Percentiles rank a stretch among this genome's conserved stretches.
phyloP scores from a whole-genome alignment of 768 basidiomycete species.

The Astraeus odoratus region DNA sequence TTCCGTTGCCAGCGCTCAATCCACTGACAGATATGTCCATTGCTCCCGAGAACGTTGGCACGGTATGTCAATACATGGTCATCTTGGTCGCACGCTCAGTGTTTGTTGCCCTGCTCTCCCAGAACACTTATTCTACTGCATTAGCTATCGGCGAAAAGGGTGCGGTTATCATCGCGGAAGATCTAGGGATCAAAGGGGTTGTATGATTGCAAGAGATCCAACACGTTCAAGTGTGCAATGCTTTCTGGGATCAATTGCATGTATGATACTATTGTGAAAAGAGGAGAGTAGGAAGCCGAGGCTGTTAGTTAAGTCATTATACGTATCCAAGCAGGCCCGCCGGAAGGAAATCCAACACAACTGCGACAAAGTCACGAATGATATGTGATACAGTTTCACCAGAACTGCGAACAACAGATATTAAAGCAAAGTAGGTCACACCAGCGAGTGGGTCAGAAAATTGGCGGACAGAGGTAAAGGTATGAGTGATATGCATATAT shows the following conservation, averaged over 20 bases:
- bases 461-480: background rate
- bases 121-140: constrained; percentile 36
- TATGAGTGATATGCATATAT: constrained; percentile 10
- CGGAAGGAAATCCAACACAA: background rate
- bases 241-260: background rate
- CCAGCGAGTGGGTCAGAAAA: constrained; percentile 3
- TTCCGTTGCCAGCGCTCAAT: background rate
- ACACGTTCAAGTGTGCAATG: background rate
- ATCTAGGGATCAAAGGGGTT: constrained; percentile 26
- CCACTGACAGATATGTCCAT: constrained; percentile 28
- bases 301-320: background rate
- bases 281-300: background rate
- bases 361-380: background rate
- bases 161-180: constrained; percentile 48
- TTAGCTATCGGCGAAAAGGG: constrained; percentile 49
- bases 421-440: constrained; percentile 1
- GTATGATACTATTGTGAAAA: background rate
- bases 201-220: background rate
- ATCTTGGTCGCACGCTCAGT: too few species aligned
- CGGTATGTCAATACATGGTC: constrained; percentile 13
- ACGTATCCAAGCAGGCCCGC: background rate
- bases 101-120: background rate
- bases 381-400: constrained; percentile 10
- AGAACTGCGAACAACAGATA: background rate
- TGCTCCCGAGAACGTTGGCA: constrained; percentile 27